A percentile compares a stretch with the other conserved stretches of the same genome.
Evolutionary conservation across 345 rosid genomes (phyloP).

Genomic region (Ricinus communis): DNA sequence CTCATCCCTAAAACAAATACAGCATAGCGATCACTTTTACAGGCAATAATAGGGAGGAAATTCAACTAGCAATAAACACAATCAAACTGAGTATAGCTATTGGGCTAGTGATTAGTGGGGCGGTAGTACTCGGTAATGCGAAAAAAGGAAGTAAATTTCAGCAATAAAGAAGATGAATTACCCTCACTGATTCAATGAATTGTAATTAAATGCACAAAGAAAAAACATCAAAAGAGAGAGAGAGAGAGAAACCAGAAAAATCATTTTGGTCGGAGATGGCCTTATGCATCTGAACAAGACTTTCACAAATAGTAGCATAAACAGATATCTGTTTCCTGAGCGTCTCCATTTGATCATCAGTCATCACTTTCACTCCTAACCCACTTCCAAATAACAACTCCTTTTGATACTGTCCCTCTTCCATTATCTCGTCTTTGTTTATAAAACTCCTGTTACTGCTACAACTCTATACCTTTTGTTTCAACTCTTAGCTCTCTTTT

Average conservation of each 20-base stretch:
- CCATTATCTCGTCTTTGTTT: no score
- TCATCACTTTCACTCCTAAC: conserved; percentile 49
- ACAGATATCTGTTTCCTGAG: conserved; percentile 67
- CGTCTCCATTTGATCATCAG: conserved; percentile 75
- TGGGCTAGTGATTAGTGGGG: no score
- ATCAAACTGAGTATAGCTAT: no score
- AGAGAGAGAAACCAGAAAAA: conserved; percentile 35
- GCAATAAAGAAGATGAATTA: no score
- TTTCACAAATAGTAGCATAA: conserved; percentile 51
- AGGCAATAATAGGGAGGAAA: background rate
- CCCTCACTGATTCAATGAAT: no score
- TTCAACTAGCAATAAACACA: no score
- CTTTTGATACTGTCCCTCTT: background rate
- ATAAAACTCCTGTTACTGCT: no score
- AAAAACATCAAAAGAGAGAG: background rate
- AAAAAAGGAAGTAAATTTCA: no score
- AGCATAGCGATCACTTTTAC: background rate
- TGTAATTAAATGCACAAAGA: no score
- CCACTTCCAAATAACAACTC: background rate
- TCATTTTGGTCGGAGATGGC: conserved; percentile 40
- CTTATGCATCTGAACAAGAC: conserved; percentile 59
- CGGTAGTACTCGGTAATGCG: no score
- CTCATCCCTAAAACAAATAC: conserved; percentile 36
- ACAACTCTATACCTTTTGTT: no score
- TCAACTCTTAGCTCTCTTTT: background rate